phyloP scores from a whole-genome alignment of 2,329 filamentous ascomycete genomes.

The Sporothrix inflata region DNA sequence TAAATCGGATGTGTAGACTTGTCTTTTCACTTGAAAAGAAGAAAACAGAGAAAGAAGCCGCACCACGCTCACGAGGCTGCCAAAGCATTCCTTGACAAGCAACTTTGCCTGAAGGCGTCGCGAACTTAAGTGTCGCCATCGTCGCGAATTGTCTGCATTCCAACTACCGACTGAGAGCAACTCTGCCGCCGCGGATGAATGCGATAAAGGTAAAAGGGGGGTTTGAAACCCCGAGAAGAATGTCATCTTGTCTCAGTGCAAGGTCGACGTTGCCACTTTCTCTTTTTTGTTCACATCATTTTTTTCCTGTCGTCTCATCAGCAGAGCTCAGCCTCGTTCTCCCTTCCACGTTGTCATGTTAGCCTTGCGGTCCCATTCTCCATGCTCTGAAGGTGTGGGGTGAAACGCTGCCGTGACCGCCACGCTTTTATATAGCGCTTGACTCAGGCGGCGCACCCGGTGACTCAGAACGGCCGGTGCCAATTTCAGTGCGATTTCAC shows the following conservation, averaged over 20 bases:
- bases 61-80: neutral
- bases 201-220: neutral
- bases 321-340: neutral
- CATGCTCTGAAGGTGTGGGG: neutral
- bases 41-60: neutral
- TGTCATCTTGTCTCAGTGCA: neutral
- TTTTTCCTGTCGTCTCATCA: neutral
- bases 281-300: neutral
- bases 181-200: conserved; percentile 6
- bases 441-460: conserved; percentile 15
- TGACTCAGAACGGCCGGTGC: conserved; percentile 22
- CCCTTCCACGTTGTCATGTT: neutral
- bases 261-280: neutral
- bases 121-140: neutral
- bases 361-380: too few species aligned
- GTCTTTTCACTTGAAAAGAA: neutral
- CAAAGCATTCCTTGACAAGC: neutral
- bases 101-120: neutral
- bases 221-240: neutral
- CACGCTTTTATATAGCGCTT: conserved; percentile 3
- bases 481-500: neutral
- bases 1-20: neutral
- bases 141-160: neutral
- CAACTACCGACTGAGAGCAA: neutral
- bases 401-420: neutral